Percentiles rank a stretch among this genome's conserved stretches.
Conservation (phyloP, 1,284 basidiomycete genomes). For the Heterobasidion parviporum region DNA sequence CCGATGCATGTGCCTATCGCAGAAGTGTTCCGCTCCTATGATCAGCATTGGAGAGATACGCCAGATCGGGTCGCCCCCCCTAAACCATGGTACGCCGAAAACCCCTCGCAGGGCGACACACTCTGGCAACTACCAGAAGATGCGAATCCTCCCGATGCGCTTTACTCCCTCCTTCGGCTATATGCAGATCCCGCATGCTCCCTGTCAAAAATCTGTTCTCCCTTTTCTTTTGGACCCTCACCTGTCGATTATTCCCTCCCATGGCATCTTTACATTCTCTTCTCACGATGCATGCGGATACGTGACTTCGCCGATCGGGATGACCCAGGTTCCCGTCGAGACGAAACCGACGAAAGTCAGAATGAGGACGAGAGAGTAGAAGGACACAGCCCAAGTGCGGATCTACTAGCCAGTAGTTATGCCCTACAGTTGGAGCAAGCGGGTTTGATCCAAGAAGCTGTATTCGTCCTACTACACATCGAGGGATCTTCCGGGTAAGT, state of each 20-base stretch:
- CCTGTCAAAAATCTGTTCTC: conserved; percentile 51
- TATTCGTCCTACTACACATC: conserved; percentile 86
- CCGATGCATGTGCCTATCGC: conserved; percentile 67
- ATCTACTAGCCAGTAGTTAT: conserved; percentile 77
- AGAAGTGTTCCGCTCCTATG: conserved; percentile 67
- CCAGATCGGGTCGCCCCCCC: conserved; percentile 45
- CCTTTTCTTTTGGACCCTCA: conserved; percentile 70
- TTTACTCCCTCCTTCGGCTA: conserved; percentile 82
- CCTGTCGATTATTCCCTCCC: conserved; percentile 77
- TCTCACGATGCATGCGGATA: conserved; percentile 75
- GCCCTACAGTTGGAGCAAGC: conserved; percentile 81
- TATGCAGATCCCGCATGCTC: conserved; percentile 62
- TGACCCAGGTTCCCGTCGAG: conserved; percentile 30
- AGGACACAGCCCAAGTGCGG: conserved; percentile 78
- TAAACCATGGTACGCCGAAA: conserved; percentile 60
- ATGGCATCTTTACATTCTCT: conserved; percentile 91
- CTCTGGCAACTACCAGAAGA: conserved; percentile 29
- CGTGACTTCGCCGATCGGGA: conserved; percentile 84
- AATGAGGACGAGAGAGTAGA: conserved; percentile 37
- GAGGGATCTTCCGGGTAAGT: conserved; percentile 72
- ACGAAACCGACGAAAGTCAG: conserved; percentile 31
- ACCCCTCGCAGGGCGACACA: conserved; percentile 8
- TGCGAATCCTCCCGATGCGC: conserved; percentile 50
- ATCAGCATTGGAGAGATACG: conserved; percentile 37
- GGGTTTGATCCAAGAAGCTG: conserved; percentile 80